Evolutionary conservation across 108 stramenopile species (phyloP), one percentile per base, ranked within the genome.

Genomic region (Cyclotella cryptica): DNA sequence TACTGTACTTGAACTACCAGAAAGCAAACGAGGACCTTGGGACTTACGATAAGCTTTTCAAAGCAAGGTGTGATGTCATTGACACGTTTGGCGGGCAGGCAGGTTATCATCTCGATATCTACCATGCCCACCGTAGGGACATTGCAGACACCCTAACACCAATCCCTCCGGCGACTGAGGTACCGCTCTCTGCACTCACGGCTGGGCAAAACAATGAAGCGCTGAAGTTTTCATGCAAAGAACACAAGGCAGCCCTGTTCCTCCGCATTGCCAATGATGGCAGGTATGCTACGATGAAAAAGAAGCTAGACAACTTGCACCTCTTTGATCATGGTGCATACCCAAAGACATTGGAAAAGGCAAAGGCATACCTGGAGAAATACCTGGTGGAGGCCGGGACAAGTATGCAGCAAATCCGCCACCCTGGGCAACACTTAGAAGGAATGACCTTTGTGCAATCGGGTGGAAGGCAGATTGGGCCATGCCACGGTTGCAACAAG

Each of bases 41-140:
- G n/a, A 54, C 53, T 7, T 54, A 19, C n/a, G n/a, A 54, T 54
- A 54, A 54, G 53, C n/a, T 54, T n/a, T 54, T 54, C 18, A n/a
- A 54, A n/a, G 53, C 53, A 7, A 54, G 53, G 18, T 54, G 53
- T n/a, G 53, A 54, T 7, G 53, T 54, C 7, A 54, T 54, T 19
- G n/a, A 54, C 18, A 54, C 53, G 18, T 54, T 54, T 54, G 53
- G 53, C n/a, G 53, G 53, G 7, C 10, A n/a, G 21, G 53, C 53
- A 7, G 53, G 53, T 11, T 54, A 54, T n/a, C 53, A 54, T 54
- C 53, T 19, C 21, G n/a, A 7, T 19, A 14, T 54, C 21, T n/a
- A n/a, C 21, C n/a, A 7, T 11, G 7, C 17, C n/a, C 53, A 54
- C 21, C 53, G 53, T 19, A 54, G n/a, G 53, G n/a, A 7, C 11